Conservation (phyloP, 1,284 basidiomycete species). For the Mycosarcoma mackinlayi region DNA sequence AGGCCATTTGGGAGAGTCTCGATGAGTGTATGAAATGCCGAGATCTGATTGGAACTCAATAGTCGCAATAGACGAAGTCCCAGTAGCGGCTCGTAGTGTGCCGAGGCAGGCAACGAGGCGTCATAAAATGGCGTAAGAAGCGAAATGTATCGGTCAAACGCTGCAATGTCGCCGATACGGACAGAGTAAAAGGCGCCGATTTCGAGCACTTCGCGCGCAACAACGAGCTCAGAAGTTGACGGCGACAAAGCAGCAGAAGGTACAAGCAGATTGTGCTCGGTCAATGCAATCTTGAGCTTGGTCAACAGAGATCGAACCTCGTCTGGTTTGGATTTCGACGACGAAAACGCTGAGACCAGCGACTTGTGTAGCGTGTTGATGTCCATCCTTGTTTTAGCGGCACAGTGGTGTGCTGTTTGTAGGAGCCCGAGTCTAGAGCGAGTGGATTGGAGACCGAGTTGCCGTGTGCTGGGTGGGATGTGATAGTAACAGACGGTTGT, state of each 20-base stretch:
- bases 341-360: constrained; percentile 33
- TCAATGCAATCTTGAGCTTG: constrained; percentile 77
- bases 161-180: constrained; percentile 84
- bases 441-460: neutral
- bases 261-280: constrained; percentile 79
- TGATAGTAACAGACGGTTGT: too few relatives aligned
- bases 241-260: constrained; percentile 69
- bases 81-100: constrained; percentile 86
- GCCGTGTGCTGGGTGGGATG: too few relatives aligned
- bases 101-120: constrained; percentile 80
- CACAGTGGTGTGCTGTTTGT: neutral
- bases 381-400: constrained; percentile 19
- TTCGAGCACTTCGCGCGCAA: constrained; percentile 89
- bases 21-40: constrained; percentile 98
- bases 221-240: constrained; percentile 19
- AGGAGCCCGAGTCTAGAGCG: neutral
- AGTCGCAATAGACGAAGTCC: constrained; percentile 94
- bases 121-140: constrained; percentile 89
- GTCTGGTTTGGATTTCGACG: constrained; percentile 18
- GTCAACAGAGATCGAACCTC: constrained; percentile 50
- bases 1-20: constrained; percentile 77
- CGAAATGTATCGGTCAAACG: constrained; percentile 94
- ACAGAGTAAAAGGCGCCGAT: constrained; percentile 94
- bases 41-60: constrained; percentile 94
- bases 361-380: constrained; percentile 28